phyloP scores from a whole-genome alignment of 495 filamentous ascomycete species.

The Lophiostoma macrostomum region DNA sequence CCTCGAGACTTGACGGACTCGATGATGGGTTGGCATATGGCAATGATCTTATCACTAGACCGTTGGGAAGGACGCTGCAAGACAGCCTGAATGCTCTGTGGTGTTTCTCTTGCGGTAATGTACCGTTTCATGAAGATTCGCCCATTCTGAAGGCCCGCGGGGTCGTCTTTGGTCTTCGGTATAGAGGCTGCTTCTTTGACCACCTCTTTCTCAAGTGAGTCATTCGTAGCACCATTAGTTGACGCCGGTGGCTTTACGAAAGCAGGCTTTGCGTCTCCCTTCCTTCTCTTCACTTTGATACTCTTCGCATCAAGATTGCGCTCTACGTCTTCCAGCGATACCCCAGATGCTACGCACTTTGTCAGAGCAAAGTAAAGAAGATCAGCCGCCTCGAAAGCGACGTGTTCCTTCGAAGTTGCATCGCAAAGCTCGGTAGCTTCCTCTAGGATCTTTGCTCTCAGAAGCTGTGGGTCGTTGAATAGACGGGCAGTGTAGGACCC shows the following conservation, averaged over 20 bases:
- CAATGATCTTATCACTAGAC: slow-evolving; percentile 84
- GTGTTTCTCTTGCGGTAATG: slow-evolving; percentile 59
- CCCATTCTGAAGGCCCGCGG: slow-evolving; percentile 53
- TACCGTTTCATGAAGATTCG: slow-evolving; percentile 81
- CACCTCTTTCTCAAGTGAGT: slow-evolving; percentile 30
- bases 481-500: slow-evolving; percentile 92
- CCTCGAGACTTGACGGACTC: slow-evolving; percentile 75
- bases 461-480: slow-evolving; percentile 84
- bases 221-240: slow-evolving; percentile 8
- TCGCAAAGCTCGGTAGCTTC: slow-evolving; percentile 92
- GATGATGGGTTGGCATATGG: slow-evolving; percentile 86
- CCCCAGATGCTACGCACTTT: slow-evolving; percentile 78
- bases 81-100: slow-evolving; percentile 60
- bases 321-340: slow-evolving; percentile 82
- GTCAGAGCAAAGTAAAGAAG: slow-evolving; percentile 93
- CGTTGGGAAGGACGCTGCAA: slow-evolving; percentile 88
- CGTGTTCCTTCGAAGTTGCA: slow-evolving; percentile 73
- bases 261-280: slow-evolving; percentile 88
- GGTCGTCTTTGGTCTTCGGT: slow-evolving; percentile 43
- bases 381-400: slow-evolving; percentile 92
- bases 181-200: slow-evolving; percentile 45
- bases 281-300: slow-evolving; percentile 84
- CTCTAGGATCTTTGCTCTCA: slow-evolving; percentile 96
- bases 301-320: slow-evolving; percentile 90
- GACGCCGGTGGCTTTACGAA: slow-evolving; percentile 51